Base-by-base conservation (phyloP, 352 stramenopile genomes). In the Globisporangium abappressorium region DNA sequence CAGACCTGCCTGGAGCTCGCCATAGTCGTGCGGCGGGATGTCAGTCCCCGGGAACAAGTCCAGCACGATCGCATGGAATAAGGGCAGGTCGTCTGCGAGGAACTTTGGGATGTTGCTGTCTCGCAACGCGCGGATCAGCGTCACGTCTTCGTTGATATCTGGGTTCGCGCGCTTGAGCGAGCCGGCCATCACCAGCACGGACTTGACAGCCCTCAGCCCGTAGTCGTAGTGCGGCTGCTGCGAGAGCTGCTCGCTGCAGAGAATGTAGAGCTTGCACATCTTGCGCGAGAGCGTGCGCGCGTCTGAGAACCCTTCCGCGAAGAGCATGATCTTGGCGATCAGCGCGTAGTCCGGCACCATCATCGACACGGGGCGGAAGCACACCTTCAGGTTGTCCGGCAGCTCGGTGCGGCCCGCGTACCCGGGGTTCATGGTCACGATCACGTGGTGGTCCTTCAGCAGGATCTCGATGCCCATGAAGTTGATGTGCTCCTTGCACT, bases 371-470 rank as follows among this genome's bases (percentile, higher is more conserved):
- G 94, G 96, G 3, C 96, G 90, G 71, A 99, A 99, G 56, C 98
- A 92, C 34, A 97, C 96, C 66, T 98, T 98, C 20, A 99, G 78
- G 70, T 99, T 99, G 65, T 99, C 96, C 0, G 96, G 96, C n/a
- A 99, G 84, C 66, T 99, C 95, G 2, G 96, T 98, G 36, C 96
- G 80, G 22, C 96, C 96, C 0, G 96, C 96, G 66, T 99, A 99
- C 0, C 96, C 96, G 24, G 96, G 96, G 70, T 99, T 99, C 95
- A 99, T 99, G 26, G 96, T 99, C 70, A 99, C 98, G 74, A 98
- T 98, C 65, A 99, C 97, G 60, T 98, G 97, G 68, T 97, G 98
- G 49, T 98, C 97, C 46, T 98, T 97, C 4, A 99, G 79, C 28
- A 92, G 78, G 68, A 99, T 98, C 51, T 96, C 94, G 46, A 98